Base-by-base conservation (phyloP, 345 rosid species). In the Rhodamnia argentea region DNA sequence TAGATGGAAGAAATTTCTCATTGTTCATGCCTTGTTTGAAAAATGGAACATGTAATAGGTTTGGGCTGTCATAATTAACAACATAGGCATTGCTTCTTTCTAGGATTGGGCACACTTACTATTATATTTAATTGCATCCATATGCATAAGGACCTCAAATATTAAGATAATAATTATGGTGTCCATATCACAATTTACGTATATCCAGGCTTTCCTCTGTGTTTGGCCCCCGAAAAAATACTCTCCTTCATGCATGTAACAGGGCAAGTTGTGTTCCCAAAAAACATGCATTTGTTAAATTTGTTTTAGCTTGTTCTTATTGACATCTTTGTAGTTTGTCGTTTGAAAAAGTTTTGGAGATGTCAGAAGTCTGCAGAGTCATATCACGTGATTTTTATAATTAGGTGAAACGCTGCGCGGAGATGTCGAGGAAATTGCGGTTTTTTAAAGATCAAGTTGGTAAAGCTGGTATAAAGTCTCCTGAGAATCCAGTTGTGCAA, bases 321-420 rank as follows among this genome's bases (percentile, higher is more conserved):
- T 52, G 55, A 9, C 26, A 55, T 83, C 24, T 52, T 14, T 82
- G 58, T 32, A 82, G 55, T 52, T 52, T 27, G 4, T 16, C 26
- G 7, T 52, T 52, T 83, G 24, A 52, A 83, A 83, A 51, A 53
- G 57, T 90, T 84, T 55, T 50, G 85, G 76, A 85, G 90, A 86
- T 84, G n/a, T 23, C 51, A 24, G 13, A 70, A 37, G 40, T 70
- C 81, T 70, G 47, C 81, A 70, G 81, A 32, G 54, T 64, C n/a
- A 40, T 64, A 11, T 86, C 40, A 53, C 82, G 54, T 84, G 44
- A 75, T 85, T 29, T 56, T 81, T 78, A 86, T 88, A 87, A 57
- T 88, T 88, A 97, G 99, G 98, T 97, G 75, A 97, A 97, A 88
- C 92, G 99, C 82, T 97, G 99, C 50, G 99, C 95, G 83, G 99